These are phyloP conservation scores for Nannizziopsis arthrosporioides DNA, from an alignment of 2,329 filamentous ascomycete genomes.

Conservation along the genomic window DNA sequence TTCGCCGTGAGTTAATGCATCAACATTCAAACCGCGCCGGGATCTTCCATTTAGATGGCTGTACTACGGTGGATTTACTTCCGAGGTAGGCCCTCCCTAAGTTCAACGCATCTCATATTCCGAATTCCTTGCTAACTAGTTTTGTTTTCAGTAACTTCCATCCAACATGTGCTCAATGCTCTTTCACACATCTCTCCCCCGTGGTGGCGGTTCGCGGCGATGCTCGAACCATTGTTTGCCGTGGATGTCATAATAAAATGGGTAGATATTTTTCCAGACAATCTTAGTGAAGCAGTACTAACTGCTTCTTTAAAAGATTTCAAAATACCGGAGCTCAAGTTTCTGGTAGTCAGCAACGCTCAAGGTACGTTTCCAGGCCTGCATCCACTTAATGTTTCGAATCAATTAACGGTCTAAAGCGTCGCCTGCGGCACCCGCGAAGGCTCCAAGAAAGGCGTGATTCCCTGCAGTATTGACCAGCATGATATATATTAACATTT, in stretches of 20 bases:
- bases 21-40: conserved; percentile 61
- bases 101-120: background rate
- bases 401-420: background rate
- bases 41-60: conserved; percentile 65
- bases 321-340: conserved; percentile 65
- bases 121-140: background rate
- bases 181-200: conserved; percentile 48
- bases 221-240: conserved; percentile 60
- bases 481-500: background rate
- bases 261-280: conserved; percentile 30
- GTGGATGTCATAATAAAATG: conserved; percentile 69
- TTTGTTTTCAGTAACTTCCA: conserved; percentile 44
- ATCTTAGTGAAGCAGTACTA: conserved; percentile 1
- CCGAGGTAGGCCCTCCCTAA: conserved; percentile 43
- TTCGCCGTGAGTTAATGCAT: conserved; percentile 60
- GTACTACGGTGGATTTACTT: conserved; percentile 63
- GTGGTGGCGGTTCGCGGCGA: conserved; percentile 66
- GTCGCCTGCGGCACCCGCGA: background rate
- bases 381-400: background rate
- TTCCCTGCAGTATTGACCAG: background rate
- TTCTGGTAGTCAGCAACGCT: conserved; percentile 56
- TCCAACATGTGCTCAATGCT: conserved; percentile 67
- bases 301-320: conserved; percentile 40
- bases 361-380: conserved; percentile 27
- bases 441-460: background rate